These are phyloP conservation scores for Loxodes magnus DNA, from an alignment of 73 alveolate species.

Conservation along the genomic window DNA sequence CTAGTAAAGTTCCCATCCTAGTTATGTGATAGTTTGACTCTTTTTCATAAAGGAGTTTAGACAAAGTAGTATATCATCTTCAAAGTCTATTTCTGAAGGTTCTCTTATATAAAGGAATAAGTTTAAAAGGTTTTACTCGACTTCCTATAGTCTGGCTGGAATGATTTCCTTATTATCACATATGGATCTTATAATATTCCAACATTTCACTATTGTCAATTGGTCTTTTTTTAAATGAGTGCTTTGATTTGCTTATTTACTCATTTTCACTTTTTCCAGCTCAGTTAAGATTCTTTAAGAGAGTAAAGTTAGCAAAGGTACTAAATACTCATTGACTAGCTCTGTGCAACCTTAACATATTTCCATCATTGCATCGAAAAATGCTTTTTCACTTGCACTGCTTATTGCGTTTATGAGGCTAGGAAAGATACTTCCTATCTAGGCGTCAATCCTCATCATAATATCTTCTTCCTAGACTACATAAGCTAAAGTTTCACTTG, in stretches of 20 bases:
- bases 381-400: background rate
- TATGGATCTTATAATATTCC: constrained; percentile 8
- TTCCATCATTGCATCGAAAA: constrained; percentile 11
- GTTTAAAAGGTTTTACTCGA: background rate
- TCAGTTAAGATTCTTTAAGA: background rate
- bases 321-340: background rate
- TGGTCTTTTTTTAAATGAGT: background rate
- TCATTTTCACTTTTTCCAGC: background rate
- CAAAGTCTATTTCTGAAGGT: constrained; percentile 13
- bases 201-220: background rate
- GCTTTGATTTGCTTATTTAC: background rate
- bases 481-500: constrained; percentile 3
- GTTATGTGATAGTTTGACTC: background rate
- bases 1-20: constrained; percentile 2
- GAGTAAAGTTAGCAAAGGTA: background rate
- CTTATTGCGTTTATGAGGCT: background rate
- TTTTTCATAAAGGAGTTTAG: background rate
- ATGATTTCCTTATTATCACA: background rate
- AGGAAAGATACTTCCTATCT: background rate
- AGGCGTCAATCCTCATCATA: background rate
- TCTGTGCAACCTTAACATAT: background rate
- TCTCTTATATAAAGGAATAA: constrained; percentile 1
- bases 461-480: constrained; percentile 7
- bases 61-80: constrained; percentile 6
- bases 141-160: background rate